Conservation (phyloP, 2,329 filamentous ascomycete species). For the Diaporthe sp. region DNA sequence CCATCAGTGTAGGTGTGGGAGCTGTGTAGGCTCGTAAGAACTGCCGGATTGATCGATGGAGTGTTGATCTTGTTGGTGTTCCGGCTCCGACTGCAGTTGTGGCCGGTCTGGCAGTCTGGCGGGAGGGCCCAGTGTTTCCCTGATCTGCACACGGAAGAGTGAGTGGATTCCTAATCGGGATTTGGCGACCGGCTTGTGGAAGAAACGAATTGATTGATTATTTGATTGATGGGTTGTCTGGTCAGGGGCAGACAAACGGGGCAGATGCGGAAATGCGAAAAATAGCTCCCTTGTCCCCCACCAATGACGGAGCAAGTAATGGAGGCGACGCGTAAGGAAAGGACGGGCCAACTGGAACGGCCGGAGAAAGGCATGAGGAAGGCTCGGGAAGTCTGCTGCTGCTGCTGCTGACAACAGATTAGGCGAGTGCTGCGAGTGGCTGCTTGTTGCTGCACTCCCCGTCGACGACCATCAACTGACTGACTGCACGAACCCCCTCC, state of each 20-base stretch:
- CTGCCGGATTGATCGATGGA: background rate
- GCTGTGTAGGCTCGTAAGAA: too few species aligned
- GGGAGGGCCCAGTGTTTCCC: background rate
- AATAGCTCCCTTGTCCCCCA: background rate
- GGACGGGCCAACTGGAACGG: background rate
- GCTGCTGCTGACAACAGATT: background rate
- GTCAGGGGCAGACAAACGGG: conserved; percentile 17
- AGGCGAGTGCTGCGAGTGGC: background rate
- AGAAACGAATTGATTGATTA: conserved; percentile 1
- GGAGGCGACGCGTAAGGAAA: conserved; percentile 11
- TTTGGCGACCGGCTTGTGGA: background rate
- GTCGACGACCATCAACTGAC: background rate
- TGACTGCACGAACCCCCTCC: background rate
- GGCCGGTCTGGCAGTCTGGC: background rate
- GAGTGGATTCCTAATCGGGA: background rate
- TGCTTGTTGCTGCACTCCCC: background rate
- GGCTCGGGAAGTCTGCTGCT: conserved; percentile 3
- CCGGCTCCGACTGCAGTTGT: background rate
- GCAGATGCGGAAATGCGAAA: background rate
- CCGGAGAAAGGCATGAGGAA: background rate
- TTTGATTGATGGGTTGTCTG: background rate
- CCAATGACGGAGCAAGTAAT: background rate
- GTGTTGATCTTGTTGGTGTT: background rate
- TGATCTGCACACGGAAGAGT: background rate
- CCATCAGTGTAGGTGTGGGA: background rate